A percentile compares a stretch with the other conserved stretches of the same genome.
Conservation (phyloP, 176 grass and related monocot genomes). For the Hyparrhenia diplandra region DNA sequence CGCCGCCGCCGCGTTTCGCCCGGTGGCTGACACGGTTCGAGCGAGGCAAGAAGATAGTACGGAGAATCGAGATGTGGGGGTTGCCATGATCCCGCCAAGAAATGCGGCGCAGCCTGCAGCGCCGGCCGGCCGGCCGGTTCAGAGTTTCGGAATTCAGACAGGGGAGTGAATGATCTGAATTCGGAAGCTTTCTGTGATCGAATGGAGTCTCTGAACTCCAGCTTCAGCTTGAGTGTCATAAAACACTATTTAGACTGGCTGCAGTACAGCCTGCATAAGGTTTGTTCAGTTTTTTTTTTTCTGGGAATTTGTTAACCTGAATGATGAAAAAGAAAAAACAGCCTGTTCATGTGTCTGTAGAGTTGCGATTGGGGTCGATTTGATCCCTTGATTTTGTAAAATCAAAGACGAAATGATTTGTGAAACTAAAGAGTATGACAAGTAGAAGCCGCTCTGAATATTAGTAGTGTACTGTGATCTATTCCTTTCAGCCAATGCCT, state of each 20-base stretch:
- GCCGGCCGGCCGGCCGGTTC: neutral
- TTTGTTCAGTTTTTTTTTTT: neutral
- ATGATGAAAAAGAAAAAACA: neutral
- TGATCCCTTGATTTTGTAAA: neutral
- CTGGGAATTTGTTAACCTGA: neutral
- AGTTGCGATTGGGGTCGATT: neutral
- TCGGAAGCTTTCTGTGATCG: neutral
- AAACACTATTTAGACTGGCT: neutral
- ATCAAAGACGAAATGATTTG: neutral
- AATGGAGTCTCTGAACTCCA: neutral
- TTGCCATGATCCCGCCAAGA: neutral
- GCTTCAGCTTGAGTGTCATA: neutral
- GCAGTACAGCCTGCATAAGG: neutral
- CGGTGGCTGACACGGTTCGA: neutral
- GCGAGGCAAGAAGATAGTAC: neutral
- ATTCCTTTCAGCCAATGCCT: neutral
- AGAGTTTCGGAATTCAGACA: slow-evolving; percentile 7
- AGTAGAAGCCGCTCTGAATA: neutral
- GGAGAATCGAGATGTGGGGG: slow-evolving; percentile 2
- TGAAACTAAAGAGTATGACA: too few relatives aligned
- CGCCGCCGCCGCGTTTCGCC: slow-evolving; percentile 28
- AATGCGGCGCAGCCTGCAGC: neutral
- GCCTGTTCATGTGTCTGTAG: neutral
- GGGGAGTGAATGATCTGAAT: neutral
- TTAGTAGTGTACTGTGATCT: neutral